phyloP scores from a whole-genome alignment of 2,329 filamentous ascomycete genomes.

The Pleomassaria siparia region DNA sequence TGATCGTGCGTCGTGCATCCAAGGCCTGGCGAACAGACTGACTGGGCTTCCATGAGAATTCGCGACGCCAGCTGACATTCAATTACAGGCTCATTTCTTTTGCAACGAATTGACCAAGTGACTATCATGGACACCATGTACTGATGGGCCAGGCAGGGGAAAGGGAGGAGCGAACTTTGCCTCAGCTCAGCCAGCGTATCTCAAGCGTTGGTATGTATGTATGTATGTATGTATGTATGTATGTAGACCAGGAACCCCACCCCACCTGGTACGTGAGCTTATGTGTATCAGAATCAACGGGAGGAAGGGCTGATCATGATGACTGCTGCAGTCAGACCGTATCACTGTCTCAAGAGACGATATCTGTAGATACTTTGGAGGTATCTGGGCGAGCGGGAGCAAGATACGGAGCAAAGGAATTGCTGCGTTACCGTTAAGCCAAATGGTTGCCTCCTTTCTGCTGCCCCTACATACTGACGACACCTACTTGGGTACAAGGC shows the following conservation, averaged over 20 bases:
- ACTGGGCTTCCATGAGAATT: background rate
- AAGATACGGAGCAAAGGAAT: background rate
- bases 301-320: conserved; percentile 6
- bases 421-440: background rate
- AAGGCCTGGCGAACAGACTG: conserved; percentile 4
- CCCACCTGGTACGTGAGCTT: conserved; percentile 1
- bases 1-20: conserved; percentile 12
- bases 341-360: conserved; percentile 2
- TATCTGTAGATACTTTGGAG: background rate
- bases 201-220: no score
- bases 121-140: background rate
- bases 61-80: background rate
- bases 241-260: no score
- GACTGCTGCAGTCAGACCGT: conserved; percentile 13
- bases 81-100: background rate
- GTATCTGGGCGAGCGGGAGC: background rate
- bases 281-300: background rate
- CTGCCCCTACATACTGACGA: background rate
- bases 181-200: conserved; percentile 7
- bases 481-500: no score
- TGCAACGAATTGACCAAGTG: background rate
- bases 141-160: background rate
- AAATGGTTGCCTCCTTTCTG: background rate
- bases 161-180: background rate
- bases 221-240: no score